Evolutionary conservation across 2,329 filamentous ascomycete species (phyloP).

Genomic region (Thielaviopsis ethacetica): DNA sequence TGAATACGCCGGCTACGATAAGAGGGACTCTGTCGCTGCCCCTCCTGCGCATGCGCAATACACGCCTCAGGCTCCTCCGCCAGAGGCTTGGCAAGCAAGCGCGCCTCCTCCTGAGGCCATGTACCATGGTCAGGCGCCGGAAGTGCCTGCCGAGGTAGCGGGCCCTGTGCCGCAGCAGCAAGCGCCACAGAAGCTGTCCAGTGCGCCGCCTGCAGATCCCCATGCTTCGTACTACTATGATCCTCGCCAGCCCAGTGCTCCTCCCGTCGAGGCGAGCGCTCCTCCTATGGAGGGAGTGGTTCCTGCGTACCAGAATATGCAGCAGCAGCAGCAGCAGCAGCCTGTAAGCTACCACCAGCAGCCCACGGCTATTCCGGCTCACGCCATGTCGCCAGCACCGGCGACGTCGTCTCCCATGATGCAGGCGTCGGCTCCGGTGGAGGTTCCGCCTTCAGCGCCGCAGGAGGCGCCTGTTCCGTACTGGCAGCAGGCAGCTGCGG

Average conservation of each 20-base stretch:
- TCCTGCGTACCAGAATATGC: slow-evolving; percentile 36
- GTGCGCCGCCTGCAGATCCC: slow-evolving; percentile 27
- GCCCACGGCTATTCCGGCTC: neutral
- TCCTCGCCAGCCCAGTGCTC: slow-evolving; percentile 15
- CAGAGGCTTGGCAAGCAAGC: slow-evolving; percentile 7
- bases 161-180: neutral
- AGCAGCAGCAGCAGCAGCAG: slow-evolving; percentile 18
- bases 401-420: slow-evolving; percentile 2
- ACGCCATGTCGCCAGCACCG: slow-evolving; percentile 6
- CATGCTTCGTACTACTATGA: slow-evolving; percentile 43
- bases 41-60: neutral
- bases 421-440: slow-evolving; percentile 1
- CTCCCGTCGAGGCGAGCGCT: slow-evolving; percentile 13
- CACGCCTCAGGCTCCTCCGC: neutral
- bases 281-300: slow-evolving; percentile 25
- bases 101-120: slow-evolving; percentile 15
- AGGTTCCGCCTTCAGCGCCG: slow-evolving; percentile 6
- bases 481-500: slow-evolving; percentile 14
- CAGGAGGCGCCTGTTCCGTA: slow-evolving; percentile 14
- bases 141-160: slow-evolving; percentile 18
- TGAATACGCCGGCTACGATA: slow-evolving; percentile 1
- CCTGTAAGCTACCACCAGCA: slow-evolving; percentile 16
- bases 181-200: slow-evolving; percentile 12
- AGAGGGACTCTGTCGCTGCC: neutral
- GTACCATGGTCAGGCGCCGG: slow-evolving; percentile 21